Evolutionary conservation across 306 rosid species (phyloP), one percentile per base, ranked within the genome.

Genomic region (Vicia faba): DNA sequence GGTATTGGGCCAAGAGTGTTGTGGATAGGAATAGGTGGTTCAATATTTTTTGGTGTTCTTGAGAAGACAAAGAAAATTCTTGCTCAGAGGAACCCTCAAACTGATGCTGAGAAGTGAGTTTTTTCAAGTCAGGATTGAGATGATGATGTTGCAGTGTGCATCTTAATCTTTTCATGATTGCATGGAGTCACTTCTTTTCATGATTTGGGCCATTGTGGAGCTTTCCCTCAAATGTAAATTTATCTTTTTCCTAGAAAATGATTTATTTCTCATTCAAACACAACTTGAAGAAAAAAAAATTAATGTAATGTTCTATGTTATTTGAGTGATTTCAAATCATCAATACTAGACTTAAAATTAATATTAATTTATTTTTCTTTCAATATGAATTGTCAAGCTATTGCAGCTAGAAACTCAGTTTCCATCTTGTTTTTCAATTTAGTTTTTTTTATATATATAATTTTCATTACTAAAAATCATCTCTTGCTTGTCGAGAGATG

Each of bases 11-110:
- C 96, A 26, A 74, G 96, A 75, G 90, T 89, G 13, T 16, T 89
- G 63, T 89, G 92, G 96, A 86, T 89, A 77, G 96, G 96, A 57
- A 40, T 89, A 41, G 96, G 96, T 15, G 96, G 96, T 76, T 85
- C 96, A 28, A 84, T 86, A 45, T 89, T 89, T 75, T 86, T 89
- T 73, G 85, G 92, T 28, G 85, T 82, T 53, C 92, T 86, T 56
- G 96, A 86, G 83, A 82, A 80, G 78, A 75, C 96, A 45, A 89
- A 89, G 87, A 82, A 82, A 68, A 72, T 84, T 51, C 88, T 86
- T 64, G 83, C 80, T 31, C 51, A 73, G 60, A 81, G 78, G 72
- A 85, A 61, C 39, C 63, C 43, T 50, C 61, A 54, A 74, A 41
- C 62, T 60, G 61, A 78, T 55, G 53, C 65, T 39, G 44, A 53